Percentiles rank a stretch among this genome's conserved stretches.
phyloP scores from a whole-genome alignment of 345 rosid species.

The Hibiscus syriacus region DNA sequence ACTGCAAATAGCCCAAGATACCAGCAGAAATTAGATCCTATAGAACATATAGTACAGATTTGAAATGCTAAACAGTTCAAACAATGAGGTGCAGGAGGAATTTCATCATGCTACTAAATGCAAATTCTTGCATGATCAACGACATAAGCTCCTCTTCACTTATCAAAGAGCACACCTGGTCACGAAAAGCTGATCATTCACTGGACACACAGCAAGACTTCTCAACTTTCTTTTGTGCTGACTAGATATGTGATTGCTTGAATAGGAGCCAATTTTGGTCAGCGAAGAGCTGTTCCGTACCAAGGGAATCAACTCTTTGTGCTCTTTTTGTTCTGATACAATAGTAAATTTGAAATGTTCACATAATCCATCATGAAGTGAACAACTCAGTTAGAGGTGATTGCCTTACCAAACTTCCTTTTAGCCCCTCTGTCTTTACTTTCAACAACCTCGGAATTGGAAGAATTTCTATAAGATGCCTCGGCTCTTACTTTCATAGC shows the following conservation, averaged over 20 bases:
- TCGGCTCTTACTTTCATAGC: slow-evolving; percentile 33
- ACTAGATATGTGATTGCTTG: slow-evolving; percentile 64
- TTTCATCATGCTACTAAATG: not conserved
- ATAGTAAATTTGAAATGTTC: not conserved
- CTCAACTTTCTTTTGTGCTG: slow-evolving; percentile 94
- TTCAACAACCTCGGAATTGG: slow-evolving; percentile 27
- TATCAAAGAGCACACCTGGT: slow-evolving; percentile 61
- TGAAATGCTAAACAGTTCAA: not conserved
- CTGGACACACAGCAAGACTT: slow-evolving; percentile 67
- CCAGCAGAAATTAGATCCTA: slow-evolving; percentile 18
- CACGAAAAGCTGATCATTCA: slow-evolving; percentile 70
- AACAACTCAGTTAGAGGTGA: not conserved
- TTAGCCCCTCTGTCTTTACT: slow-evolving; percentile 45
- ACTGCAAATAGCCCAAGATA: slow-evolving; percentile 23
- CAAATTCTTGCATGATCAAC: not conserved
- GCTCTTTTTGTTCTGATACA: slow-evolving; percentile 65
- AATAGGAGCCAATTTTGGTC: slow-evolving; percentile 38
- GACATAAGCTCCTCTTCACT: too few relatives aligned
- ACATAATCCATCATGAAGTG: slow-evolving; percentile 7
- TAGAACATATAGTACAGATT: not conserved
- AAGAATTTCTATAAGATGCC: slow-evolving; percentile 25
- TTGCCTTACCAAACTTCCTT: slow-evolving; percentile 58
- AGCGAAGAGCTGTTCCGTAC: slow-evolving; percentile 50
- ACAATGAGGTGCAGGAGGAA: not conserved
- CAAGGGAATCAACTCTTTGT: slow-evolving; percentile 65